Conservation (phyloP, 176 grass and related monocot species). For the Metroxylon sagu region DNA sequence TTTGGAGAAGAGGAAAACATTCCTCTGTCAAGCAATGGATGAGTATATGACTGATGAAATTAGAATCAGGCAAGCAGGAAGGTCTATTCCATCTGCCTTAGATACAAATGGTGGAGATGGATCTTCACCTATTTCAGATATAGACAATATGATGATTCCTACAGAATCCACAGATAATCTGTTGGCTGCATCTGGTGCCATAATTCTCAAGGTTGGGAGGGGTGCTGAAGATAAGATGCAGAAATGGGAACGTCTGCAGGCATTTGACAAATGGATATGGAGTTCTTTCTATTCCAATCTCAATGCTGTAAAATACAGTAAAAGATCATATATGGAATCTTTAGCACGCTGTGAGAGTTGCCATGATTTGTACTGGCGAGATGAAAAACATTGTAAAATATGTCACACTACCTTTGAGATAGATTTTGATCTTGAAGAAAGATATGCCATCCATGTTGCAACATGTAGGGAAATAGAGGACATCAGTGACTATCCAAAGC, state of each 20-base stretch:
- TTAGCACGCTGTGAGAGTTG: slow-evolving; percentile 66
- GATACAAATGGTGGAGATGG: slow-evolving; percentile 42
- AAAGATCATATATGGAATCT: slow-evolving; percentile 65
- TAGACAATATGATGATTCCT: slow-evolving; percentile 47
- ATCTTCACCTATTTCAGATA: slow-evolving; percentile 69
- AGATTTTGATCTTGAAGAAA: slow-evolving; percentile 94
- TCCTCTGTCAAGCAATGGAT: slow-evolving; percentile 75
- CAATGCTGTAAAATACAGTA: slow-evolving; percentile 50
- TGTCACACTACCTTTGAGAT: slow-evolving; percentile 91
- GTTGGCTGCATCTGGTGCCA: slow-evolving; percentile 32
- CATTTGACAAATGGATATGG: slow-evolving; percentile 88
- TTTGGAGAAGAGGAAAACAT: slow-evolving; percentile 67
- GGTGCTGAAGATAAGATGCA: slow-evolving; percentile 44
- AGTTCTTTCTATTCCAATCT: slow-evolving; percentile 59
- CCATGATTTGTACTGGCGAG: slow-evolving; percentile 95
- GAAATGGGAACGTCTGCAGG: slow-evolving; percentile 64
- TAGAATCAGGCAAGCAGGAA: slow-evolving; percentile 10
- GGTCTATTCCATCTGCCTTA: slow-evolving; percentile 37
- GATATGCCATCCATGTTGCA: slow-evolving; percentile 71
- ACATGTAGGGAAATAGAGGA: slow-evolving; percentile 60
- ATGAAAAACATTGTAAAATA: slow-evolving; percentile 96
- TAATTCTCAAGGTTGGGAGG: slow-evolving; percentile 56
- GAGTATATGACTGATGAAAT: slow-evolving; percentile 33
- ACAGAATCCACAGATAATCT: slow-evolving; percentile 28
- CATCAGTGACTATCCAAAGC: slow-evolving; percentile 36